Evolutionary conservation across 176 grass and related monocot species (phyloP).

Genomic region (Musa beccarii): DNA sequence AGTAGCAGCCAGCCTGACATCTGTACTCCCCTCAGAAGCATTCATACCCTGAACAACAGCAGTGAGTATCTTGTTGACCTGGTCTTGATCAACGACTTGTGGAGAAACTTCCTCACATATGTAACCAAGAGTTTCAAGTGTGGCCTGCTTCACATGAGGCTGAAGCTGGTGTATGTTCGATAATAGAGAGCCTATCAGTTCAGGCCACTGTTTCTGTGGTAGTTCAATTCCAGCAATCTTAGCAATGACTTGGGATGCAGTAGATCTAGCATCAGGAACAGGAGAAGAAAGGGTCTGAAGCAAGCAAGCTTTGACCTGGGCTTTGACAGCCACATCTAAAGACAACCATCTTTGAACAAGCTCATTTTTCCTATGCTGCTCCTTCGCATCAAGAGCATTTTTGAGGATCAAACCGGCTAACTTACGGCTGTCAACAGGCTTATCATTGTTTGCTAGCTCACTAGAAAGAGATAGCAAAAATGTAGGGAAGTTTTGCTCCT

Average conservation of each 20-base stretch:
- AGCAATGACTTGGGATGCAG: slow-evolving; percentile 25
- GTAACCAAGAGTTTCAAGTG: slow-evolving; percentile 14
- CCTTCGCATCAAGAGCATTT: slow-evolving; percentile 19
- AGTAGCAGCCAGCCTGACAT: slow-evolving; percentile 16
- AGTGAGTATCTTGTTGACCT: slow-evolving; percentile 19
- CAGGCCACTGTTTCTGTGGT: slow-evolving; percentile 18
- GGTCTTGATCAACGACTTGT: slow-evolving; percentile 14
- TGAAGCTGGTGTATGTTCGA: slow-evolving; percentile 15
- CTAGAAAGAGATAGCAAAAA: slow-evolving; percentile 17
- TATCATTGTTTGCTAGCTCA: slow-evolving; percentile 18
- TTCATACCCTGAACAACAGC: slow-evolving; percentile 21
- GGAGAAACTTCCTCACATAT: slow-evolving; percentile 19
- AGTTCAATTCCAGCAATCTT: slow-evolving; percentile 20
- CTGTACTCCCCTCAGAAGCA: slow-evolving; percentile 13
- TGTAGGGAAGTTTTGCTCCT: slow-evolving; percentile 15
- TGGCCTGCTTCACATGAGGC: slow-evolving; percentile 17
- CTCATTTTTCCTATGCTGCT: slow-evolving; percentile 13
- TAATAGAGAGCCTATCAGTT: slow-evolving; percentile 13
- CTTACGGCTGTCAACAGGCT: slow-evolving; percentile 17
- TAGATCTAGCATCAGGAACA: slow-evolving; percentile 17
- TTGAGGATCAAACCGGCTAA: slow-evolving; percentile 12
- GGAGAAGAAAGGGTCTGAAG: slow-evolving; percentile 19
- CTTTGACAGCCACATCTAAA: slow-evolving; percentile 13
- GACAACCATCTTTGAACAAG: slow-evolving; percentile 16
- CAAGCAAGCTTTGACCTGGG: slow-evolving; percentile 13